Evolutionary conservation across 768 basidiomycete species (phyloP).

Genomic region (Tylopilus felleus): DNA sequence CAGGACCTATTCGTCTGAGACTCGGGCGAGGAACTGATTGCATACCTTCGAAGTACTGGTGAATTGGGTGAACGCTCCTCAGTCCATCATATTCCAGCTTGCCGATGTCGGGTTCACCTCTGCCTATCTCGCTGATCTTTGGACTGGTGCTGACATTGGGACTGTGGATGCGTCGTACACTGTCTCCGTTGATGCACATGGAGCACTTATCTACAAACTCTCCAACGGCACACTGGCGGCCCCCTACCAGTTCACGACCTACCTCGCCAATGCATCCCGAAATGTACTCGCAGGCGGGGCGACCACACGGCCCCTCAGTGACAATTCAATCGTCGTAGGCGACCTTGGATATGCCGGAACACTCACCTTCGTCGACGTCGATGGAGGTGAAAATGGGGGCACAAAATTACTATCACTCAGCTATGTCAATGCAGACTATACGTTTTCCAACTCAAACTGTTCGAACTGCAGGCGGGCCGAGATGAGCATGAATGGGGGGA

Average conservation of each 20-base stretch:
- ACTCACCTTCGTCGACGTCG: conserved; percentile 7
- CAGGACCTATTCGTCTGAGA: neutral
- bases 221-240: neutral
- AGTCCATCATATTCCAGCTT: conserved; percentile 1
- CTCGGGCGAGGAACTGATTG: no score
- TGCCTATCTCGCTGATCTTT: conserved; percentile 6
- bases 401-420: neutral
- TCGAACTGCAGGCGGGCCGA: conserved; percentile 7
- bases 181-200: neutral
- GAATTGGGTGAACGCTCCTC: conserved; percentile 1
- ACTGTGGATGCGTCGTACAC: neutral
- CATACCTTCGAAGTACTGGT: conserved; percentile 1
- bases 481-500: conserved; percentile 3
- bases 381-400: conserved; percentile 1
- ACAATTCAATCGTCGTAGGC: neutral
- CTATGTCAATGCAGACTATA: conserved; percentile 10
- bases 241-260: neutral
- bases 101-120: neutral
- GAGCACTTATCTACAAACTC: conserved; percentile 4
- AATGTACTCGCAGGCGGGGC: conserved; percentile 7
- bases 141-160: conserved; percentile 2
- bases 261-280: neutral
- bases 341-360: conserved; percentile 1
- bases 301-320: neutral
- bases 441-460: conserved; percentile 3